A percentile compares a stretch with the other conserved stretches of the same genome.
phyloP scores from a whole-genome alignment of 495 filamentous ascomycete genomes.

The Xylaria curta region DNA sequence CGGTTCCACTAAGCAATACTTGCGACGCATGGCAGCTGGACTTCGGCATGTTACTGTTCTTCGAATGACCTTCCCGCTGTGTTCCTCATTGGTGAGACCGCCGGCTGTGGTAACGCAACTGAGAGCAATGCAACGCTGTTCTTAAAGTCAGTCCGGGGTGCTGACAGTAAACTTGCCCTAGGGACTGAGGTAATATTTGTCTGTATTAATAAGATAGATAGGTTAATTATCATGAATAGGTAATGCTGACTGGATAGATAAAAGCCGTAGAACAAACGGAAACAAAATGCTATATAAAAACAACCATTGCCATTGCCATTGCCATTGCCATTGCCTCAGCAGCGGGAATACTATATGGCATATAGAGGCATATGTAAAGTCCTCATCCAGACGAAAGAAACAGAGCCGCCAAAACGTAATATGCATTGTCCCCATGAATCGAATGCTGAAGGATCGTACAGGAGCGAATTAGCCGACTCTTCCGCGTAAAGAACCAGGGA shows the following conservation, averaged over 20 bases:
- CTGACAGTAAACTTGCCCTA: constrained; percentile 7
- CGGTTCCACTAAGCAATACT: constrained; percentile 15
- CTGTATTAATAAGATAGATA: neutral
- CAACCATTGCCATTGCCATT: neutral
- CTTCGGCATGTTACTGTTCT: constrained; percentile 6
- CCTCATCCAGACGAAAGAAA: neutral
- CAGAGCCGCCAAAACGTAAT: neutral
- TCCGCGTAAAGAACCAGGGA: neutral
- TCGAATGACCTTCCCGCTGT: constrained; percentile 4
- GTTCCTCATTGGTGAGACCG: constrained; percentile 10
- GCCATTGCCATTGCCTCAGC: neutral
- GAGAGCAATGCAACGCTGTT: constrained; percentile 14
- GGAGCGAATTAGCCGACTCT: neutral
- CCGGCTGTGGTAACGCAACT: constrained; percentile 1
- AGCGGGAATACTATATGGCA: neutral
- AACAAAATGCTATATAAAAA: neutral
- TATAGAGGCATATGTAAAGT: neutral
- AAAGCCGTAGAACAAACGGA: neutral
- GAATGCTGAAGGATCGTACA: neutral
- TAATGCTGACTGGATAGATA: neutral
- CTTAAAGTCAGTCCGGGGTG: neutral
- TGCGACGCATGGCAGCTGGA: neutral
- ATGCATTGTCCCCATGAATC: neutral
- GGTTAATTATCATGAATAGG: neutral
- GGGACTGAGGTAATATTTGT: neutral